Percentiles rank a stretch among this genome's conserved stretches.
Conservation (phyloP, 495 filamentous ascomycete species). For the Penicillium roqueforti region DNA sequence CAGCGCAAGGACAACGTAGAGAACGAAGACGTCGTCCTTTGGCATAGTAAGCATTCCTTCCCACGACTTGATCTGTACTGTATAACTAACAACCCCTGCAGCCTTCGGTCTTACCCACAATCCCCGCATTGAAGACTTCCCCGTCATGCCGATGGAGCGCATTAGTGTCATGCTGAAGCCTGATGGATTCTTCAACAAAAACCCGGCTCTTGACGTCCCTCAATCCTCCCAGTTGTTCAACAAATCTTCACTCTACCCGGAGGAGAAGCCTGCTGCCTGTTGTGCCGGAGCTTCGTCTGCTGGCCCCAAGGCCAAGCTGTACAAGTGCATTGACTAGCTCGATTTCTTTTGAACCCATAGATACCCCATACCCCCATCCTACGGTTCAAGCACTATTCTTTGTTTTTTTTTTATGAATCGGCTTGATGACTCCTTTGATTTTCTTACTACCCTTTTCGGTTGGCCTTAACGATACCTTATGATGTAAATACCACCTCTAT, state of each 20-base stretch:
- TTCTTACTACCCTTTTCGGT: not conserved
- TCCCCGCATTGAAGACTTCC: conserved; percentile 57
- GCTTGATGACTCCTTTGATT: not conserved
- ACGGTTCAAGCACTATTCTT: not conserved
- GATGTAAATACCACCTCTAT: not conserved
- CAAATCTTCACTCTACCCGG: conserved; percentile 36
- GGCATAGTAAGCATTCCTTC: conserved; percentile 40
- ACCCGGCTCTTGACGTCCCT: conserved; percentile 73
- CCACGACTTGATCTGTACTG: not conserved
- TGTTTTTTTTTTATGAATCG: not conserved
- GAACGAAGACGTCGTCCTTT: conserved; percentile 55
- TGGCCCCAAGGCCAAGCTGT: conserved; percentile 34
- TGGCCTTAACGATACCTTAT: not conserved
- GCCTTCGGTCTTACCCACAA: conserved; percentile 62
- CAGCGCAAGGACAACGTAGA: conserved; percentile 46
- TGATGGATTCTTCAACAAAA: conserved; percentile 69
- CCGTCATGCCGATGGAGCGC: conserved; percentile 60
- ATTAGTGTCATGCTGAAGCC: conserved; percentile 67
- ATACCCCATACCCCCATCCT: not conserved
- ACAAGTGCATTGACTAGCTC: conserved; percentile 33
- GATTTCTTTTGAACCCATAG: conserved; percentile 3
- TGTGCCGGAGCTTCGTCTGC: conserved; percentile 25
- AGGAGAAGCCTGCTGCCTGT: conserved; percentile 14
- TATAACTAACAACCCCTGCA: conserved; percentile 11
- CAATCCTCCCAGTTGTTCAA: conserved; percentile 41